Conservation (phyloP, 75 land plant genomes). For the Adiantum capillusveneris region DNA sequence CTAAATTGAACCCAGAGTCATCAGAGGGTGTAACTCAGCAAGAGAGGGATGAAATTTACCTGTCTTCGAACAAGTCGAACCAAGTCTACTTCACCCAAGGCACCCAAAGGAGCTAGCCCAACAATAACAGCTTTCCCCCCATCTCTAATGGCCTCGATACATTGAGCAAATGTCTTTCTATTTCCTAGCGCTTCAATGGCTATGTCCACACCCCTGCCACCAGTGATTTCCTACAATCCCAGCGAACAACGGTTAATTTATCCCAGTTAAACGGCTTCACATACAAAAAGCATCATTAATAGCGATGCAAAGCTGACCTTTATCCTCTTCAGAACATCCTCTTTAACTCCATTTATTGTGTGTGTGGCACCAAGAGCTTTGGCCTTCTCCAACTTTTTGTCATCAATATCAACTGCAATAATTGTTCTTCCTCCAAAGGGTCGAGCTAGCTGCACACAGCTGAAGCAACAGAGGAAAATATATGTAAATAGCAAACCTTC, state of each 20-base stretch:
- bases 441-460: constrained; percentile 90
- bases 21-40: no score
- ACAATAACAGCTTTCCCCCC: constrained; percentile 98
- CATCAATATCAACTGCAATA: constrained; percentile 90
- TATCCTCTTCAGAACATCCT: constrained; percentile 64
- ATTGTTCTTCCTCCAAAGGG: constrained; percentile 88
- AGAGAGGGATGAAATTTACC: constrained; percentile 27
- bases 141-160: constrained; percentile 69
- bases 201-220: constrained; percentile 86
- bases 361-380: constrained; percentile 85
- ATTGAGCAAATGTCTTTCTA: constrained; percentile 67
- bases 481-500: no score
- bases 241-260: background rate
- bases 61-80: constrained; percentile 86
- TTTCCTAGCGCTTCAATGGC: constrained; percentile 94
- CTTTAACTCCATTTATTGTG: constrained; percentile 63
- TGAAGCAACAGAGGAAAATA: no score
- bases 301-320: constrained; percentile 46
- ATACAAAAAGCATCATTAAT: background rate
- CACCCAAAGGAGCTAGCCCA: constrained; percentile 69
- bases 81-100: constrained; percentile 75
- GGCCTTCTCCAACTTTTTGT: constrained; percentile 79
- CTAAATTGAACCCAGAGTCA: no score
- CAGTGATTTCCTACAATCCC: constrained; percentile 69
- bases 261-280: background rate